phyloP scores from a whole-genome alignment of 1,139 yeast species.

The Arxiozyma slooffiae region DNA sequence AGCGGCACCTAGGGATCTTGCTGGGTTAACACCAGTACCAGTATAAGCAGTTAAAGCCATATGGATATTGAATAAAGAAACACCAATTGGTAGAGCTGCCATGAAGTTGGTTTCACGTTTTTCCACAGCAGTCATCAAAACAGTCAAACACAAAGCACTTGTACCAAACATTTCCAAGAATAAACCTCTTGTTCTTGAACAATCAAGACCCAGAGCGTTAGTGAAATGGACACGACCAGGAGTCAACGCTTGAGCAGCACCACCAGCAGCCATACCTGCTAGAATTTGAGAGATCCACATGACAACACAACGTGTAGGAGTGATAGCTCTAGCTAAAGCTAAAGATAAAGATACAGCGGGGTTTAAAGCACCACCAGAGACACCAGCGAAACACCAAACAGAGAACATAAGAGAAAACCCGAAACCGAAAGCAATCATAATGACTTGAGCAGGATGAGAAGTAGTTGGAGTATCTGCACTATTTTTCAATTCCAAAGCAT shows the following conservation, averaged over 20 bases:
- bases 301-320: constrained; percentile 60
- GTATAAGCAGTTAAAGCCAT: constrained; percentile 75
- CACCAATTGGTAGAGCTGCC: constrained; percentile 80
- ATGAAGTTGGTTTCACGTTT: constrained; percentile 64
- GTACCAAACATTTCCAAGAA: constrained; percentile 82
- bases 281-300: constrained; percentile 61
- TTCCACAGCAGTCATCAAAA: constrained; percentile 76
- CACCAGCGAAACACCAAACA: constrained; percentile 64
- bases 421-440: constrained; percentile 80
- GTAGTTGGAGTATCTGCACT: constrained; percentile 24
- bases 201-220: constrained; percentile 63
- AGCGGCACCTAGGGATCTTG: constrained; percentile 80
- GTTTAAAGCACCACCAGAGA: constrained; percentile 84
- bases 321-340: constrained; percentile 59
- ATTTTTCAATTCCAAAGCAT: constrained; percentile 40
- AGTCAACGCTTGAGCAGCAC: constrained; percentile 78
- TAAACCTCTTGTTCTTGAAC: constrained; percentile 65
- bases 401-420: constrained; percentile 77
- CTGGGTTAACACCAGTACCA: constrained; percentile 90
- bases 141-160: constrained; percentile 61
- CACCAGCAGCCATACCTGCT: constrained; percentile 91
- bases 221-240: constrained; percentile 72
- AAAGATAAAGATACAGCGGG: constrained; percentile 79
- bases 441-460: constrained; percentile 57
- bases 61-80: constrained; percentile 74